Evolutionary conservation across 2,329 filamentous ascomycete species (phyloP), one percentile per base, ranked within the genome.

Genomic region (Cylindrodendrum hubeiense): DNA sequence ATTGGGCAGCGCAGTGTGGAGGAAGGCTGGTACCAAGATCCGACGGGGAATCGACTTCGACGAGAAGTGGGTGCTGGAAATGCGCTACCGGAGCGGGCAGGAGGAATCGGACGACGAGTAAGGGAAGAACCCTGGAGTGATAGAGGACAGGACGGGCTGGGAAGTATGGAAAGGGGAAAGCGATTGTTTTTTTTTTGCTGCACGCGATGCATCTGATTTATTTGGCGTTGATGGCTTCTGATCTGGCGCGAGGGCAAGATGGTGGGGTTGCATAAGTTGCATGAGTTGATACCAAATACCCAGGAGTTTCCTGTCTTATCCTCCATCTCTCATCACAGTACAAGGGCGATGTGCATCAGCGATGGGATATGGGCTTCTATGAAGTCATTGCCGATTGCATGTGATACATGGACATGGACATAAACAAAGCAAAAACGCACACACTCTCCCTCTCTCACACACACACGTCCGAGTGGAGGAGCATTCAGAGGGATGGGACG

Each of bases 21-120:
- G 91, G 75, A 94, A 94, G 77, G 92, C 93, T 1, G 93, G 93
- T 2, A 93, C 93, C 5, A 91, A 92, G 76, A 89, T 94, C 54
- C 89, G 94, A 21, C 90, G 93, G 69, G 94, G 94, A 0, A 91
- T 98, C 60, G 94, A 95, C 73, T 98, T 98, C 83, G 94, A 93
- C 24, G 90, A 90, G 65, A 89, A 90, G 69, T 98, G 95, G 95
- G 90, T 96, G 67, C 85, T 97, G 15, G 89, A 91, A 72, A 87
- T 96, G 80, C 81, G 79, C 65, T 88, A 87, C 65, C 81, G 81
- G 21, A 80, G 82, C 39, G 69, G 73, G 3, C 71, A 75, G 22
- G 74, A 68, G 17, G 77, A 74, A n/a, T 71, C 70, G 17, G 76
- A 76, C 19, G 71, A 71, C 13, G 66, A 68, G 43, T 71, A 50